Base-by-base conservation (phyloP, 2,329 filamentous ascomycete genomes). In the Raffaelea arxii region DNA sequence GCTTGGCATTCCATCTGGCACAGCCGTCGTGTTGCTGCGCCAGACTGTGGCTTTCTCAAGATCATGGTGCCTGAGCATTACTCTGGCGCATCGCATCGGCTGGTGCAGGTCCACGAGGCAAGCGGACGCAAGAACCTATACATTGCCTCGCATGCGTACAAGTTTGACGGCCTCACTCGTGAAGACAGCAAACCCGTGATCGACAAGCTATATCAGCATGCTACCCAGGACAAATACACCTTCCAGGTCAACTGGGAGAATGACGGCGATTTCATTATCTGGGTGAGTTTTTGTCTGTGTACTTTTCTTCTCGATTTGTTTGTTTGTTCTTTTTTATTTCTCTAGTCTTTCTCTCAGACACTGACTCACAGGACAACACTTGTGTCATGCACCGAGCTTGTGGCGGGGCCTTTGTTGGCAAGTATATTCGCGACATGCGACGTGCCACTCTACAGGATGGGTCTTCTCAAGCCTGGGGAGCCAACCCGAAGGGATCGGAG, bases 401-500 rank as follows among this genome's bases (percentile, higher is more conserved):
- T 2, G 62, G 63, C 1, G 75, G 75, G 0, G 56, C 57, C 0
- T 77, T 73, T 49, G 66, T 67, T 50, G 69, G 70, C 0, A 69
- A 65, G 54, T 71, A 65, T 54, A 62, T 56, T 49, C 61, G 74
- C 35, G 76, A 80, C 57, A 65, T 80, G 67, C 60, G 77, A 41
- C 62, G 77, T 49, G 71, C 73, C 5, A 79, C 75, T 1, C 74
- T 79, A 2, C 70, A 78, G 55, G 75, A 69, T 43, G 58, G 58
- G 35, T 59, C 63, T 4, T 46, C 55, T 2, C 57, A 57, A 4
- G 67, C 64, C 0, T 69, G 63, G 62, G 66, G 67, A 30, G n/a
- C n/a, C n/a, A n/a, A n/a, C n/a, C n/a, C n/a, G n/a, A n/a, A n/a
- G n/a, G n/a, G n/a, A n/a, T n/a, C n/a, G n/a, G n/a, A n/a, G n/a